phyloP scores from a whole-genome alignment of 2,329 filamentous ascomycete species.

The Pseudocercospora ulei region DNA sequence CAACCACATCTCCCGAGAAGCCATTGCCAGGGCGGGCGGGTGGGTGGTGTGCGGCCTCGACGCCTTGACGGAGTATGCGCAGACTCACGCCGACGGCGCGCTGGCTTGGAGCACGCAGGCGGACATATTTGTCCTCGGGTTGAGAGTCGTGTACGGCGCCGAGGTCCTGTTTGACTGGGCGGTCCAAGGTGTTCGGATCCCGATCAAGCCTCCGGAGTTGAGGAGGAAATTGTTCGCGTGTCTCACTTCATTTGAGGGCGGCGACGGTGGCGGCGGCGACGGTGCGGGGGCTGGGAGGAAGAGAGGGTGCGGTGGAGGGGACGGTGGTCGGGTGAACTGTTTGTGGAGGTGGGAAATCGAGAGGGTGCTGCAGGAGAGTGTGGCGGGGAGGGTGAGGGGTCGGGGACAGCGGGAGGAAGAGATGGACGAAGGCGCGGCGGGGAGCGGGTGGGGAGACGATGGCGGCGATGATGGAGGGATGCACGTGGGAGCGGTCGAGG shows the following conservation, averaged over 20 bases:
- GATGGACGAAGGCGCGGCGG: not conserved
- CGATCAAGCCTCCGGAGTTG: constrained; percentile 24
- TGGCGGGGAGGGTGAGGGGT: constrained; percentile 16
- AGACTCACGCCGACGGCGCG: constrained; percentile 49
- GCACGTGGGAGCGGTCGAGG: too few species aligned
- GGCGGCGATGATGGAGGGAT: too few species aligned
- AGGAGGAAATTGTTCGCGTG: constrained; percentile 29
- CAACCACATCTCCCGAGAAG: constrained; percentile 24
- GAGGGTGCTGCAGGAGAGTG: constrained; percentile 28
- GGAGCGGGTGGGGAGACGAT: not conserved
- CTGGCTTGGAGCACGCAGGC: constrained; percentile 60
- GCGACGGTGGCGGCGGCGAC: not conserved
- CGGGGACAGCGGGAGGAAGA: constrained; percentile 1
- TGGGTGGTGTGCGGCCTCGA: constrained; percentile 49
- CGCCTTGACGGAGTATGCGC: constrained; percentile 35
- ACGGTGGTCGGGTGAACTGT: constrained; percentile 27
- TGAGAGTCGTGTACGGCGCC: constrained; percentile 38
- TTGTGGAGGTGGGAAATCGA: constrained; percentile 36
- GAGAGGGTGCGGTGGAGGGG: not conserved
- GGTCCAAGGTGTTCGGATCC: constrained; percentile 17
- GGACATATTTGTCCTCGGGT: constrained; percentile 55
- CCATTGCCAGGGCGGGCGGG: constrained; percentile 14
- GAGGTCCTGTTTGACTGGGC: constrained; percentile 35
- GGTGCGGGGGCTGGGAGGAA: too few species aligned
- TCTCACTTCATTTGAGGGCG: constrained; percentile 20